A percentile compares a stretch with the other conserved stretches of the same genome.
phyloP scores from a whole-genome alignment of 108 stramenopile genomes.

The Pseudonitzschia multiseries region DNA sequence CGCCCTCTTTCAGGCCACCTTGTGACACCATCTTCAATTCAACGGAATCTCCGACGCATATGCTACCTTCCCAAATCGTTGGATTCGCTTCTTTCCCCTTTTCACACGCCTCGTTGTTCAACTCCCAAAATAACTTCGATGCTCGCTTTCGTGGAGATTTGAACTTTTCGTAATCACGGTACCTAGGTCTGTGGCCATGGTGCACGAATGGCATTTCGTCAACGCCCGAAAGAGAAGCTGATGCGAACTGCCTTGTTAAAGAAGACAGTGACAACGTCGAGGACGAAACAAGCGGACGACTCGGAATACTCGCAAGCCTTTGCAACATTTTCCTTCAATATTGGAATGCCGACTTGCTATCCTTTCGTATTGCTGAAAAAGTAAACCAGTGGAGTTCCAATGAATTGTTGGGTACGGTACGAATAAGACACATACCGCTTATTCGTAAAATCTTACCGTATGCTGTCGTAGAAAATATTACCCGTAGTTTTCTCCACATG shows the following conservation, averaged over 20 bases:
- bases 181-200: conserved; percentile 45
- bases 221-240: neutral
- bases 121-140: conserved; percentile 63
- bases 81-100: conserved; percentile 53
- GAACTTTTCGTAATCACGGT: conserved; percentile 63
- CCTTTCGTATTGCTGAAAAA: neutral
- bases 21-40: conserved; percentile 65
- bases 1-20: conserved; percentile 54
- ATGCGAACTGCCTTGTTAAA: neutral
- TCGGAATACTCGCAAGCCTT: neutral
- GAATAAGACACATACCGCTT: too few species aligned
- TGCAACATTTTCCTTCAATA: neutral
- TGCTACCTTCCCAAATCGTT: conserved; percentile 49
- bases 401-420: too few species aligned
- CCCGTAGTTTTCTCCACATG: too few species aligned
- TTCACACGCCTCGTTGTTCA: conserved; percentile 57
- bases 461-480: too few species aligned
- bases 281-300: neutral
- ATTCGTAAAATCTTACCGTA: too few species aligned
- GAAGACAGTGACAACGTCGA: neutral
- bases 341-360: neutral
- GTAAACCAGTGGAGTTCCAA: too few species aligned
- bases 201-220: conserved; percentile 52
- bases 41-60: conserved; percentile 79
- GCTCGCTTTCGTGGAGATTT: conserved; percentile 78